Conservation (phyloP, 1,284 basidiomycete genomes). For the Trichosporon ovoides region DNA sequence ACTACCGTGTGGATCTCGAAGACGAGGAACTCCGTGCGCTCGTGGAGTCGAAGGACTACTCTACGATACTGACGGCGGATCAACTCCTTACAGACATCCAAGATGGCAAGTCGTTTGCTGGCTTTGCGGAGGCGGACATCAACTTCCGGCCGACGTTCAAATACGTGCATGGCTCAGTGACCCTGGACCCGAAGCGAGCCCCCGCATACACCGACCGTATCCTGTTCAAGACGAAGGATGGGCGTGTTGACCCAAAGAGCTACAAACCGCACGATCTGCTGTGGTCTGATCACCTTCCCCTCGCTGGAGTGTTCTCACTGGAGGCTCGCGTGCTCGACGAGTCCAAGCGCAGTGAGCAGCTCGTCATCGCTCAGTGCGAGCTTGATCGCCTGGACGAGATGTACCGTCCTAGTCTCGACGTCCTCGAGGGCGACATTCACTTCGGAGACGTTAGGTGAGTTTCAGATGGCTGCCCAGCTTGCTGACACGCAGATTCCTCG, state of each 20-base stretch:
- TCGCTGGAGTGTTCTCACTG: constrained; percentile 24
- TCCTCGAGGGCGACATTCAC: constrained; percentile 51
- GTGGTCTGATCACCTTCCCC: constrained; percentile 45
- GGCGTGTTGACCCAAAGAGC: constrained; percentile 15
- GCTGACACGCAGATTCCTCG: constrained; percentile 19
- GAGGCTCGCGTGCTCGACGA: constrained; percentile 30
- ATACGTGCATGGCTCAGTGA: constrained; percentile 39
- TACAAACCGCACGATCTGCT: constrained; percentile 37
- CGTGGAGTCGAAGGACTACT: constrained; percentile 30
- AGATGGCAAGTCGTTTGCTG: constrained; percentile 33
- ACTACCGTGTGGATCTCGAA: constrained; percentile 39
- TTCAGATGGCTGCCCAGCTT: constrained; percentile 7
- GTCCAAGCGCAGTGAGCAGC: constrained; percentile 33
- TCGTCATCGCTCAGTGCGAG: constrained; percentile 45
- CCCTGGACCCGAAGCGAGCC: constrained; percentile 33
- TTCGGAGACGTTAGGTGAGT: constrained; percentile 37
- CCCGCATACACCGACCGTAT: constrained; percentile 45
- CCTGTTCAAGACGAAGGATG: constrained; percentile 19
- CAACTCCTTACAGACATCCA: constrained; percentile 35
- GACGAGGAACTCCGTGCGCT: constrained; percentile 29
- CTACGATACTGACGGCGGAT: constrained; percentile 33
- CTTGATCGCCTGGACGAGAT: constrained; percentile 49
- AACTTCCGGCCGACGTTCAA: constrained; percentile 44
- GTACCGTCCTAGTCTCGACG: constrained; percentile 52
- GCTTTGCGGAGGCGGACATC: constrained; percentile 34